Percentiles rank a stretch among this genome's conserved stretches.
Conservation (phyloP, 257 asterid genomes). For the Asclepias syriaca region DNA sequence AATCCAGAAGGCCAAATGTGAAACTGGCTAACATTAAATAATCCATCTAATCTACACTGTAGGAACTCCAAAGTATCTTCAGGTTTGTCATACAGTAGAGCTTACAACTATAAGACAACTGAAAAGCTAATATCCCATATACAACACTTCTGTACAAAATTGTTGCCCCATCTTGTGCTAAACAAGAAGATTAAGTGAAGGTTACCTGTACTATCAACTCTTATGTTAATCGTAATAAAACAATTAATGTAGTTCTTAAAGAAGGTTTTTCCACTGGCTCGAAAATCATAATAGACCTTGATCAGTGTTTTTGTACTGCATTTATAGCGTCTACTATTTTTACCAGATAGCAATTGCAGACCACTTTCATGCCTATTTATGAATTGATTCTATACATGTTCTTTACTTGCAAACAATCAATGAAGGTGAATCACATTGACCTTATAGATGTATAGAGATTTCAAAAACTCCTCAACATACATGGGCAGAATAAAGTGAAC, state of each 20-base stretch:
- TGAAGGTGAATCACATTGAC: background rate
- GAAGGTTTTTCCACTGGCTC: no score
- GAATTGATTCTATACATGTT: background rate
- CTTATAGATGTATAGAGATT: background rate
- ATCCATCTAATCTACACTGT: background rate
- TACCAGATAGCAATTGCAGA: background rate
- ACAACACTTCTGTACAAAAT: background rate
- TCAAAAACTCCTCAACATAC: no score
- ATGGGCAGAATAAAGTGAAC: background rate
- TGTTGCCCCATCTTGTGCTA: background rate
- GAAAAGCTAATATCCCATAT: background rate
- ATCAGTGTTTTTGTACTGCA: no score
- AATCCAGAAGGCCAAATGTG: background rate
- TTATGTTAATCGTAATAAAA: no score
- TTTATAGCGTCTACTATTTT: no score
- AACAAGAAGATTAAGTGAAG: no score
- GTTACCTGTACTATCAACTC: no score
- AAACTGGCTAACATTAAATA: background rate
- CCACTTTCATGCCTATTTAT: background rate
- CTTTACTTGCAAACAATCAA: background rate
- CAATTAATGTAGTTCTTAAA: no score
- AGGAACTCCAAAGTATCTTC: background rate
- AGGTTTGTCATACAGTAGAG: background rate
- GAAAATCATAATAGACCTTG: no score
- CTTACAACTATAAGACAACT: background rate